Evolutionary conservation across 805 yeast genomes (phyloP).

Genomic region (Kazachstania kunashirensis): DNA sequence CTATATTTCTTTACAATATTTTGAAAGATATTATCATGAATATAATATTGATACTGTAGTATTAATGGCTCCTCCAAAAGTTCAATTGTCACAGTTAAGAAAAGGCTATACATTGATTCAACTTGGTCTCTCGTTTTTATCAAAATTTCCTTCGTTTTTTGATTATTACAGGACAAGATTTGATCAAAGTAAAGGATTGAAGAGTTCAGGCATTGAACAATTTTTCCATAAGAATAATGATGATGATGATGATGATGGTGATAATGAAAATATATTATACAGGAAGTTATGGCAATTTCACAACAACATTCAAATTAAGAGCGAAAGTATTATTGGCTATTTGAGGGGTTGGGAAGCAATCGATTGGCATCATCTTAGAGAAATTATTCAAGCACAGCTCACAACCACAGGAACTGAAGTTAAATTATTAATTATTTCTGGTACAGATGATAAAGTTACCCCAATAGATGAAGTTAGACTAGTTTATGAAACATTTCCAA

Average conservation of each 20-base stretch:
- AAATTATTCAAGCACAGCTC: background rate
- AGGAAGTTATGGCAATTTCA: constrained; percentile 23
- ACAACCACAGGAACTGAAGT: background rate
- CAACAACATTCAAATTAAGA: constrained; percentile 23
- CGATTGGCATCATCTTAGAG: constrained; percentile 14
- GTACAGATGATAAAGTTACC: constrained; percentile 20
- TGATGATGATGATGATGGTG: constrained; percentile 1
- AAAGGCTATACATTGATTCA: constrained; percentile 11
- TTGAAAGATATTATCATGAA: constrained; percentile 18
- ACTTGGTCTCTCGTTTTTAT: constrained; percentile 10
- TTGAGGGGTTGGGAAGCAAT: constrained; percentile 26
- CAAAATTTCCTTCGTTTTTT: constrained; percentile 18
- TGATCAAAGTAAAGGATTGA: constrained; percentile 25
- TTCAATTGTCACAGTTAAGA: constrained; percentile 12
- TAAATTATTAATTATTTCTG: constrained; percentile 15
- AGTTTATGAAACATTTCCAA: constrained; percentile 8
- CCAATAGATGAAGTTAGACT: constrained; percentile 10
- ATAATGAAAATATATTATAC: constrained; percentile 7
- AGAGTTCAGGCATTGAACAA: constrained; percentile 24
- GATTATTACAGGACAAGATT: constrained; percentile 23
- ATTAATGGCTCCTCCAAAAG: constrained; percentile 42
- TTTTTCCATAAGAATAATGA: constrained; percentile 17
- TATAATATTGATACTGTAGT: constrained; percentile 23
- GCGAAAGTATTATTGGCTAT: constrained; percentile 22
- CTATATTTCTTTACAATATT: constrained; percentile 26